Percentiles rank a stretch among this genome's conserved stretches.
These are phyloP conservation scores for Cutaneotrichosporon dermatis DNA, from an alignment of 1,284 basidiomycete genomes.

Conservation along the genomic window DNA sequence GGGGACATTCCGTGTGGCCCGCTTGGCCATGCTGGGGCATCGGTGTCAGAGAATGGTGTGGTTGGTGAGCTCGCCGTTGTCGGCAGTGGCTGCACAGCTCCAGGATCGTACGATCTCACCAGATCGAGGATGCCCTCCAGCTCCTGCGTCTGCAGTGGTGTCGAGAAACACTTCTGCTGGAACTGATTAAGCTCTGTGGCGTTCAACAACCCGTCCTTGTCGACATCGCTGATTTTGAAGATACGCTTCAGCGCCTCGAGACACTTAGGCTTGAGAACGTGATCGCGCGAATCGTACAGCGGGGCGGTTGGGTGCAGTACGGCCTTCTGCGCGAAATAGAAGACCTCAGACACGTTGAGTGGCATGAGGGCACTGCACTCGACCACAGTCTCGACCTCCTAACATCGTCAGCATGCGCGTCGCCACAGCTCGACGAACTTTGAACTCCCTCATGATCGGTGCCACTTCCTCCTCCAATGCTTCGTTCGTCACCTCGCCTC, in stretches of 20 bases:
- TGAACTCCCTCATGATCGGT: conserved; percentile 96
- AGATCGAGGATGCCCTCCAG: conserved; percentile 88
- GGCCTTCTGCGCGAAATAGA: conserved; percentile 98
- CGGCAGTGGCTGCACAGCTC: conserved; percentile 42
- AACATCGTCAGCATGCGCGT: conserved; percentile 3
- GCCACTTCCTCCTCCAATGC: conserved; percentile 89
- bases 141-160: conserved; percentile 86
- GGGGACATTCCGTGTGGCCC: conserved; percentile 20
- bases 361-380: conserved; percentile 89
- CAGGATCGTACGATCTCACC: conserved; percentile 64
- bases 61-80: conserved; percentile 13
- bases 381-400: conserved; percentile 98
- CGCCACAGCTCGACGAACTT: conserved; percentile 54
- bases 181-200: conserved; percentile 93
- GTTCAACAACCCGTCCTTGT: conserved; percentile 90
- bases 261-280: conserved; percentile 90
- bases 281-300: conserved; percentile 91
- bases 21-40: neutral
- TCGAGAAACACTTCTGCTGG: conserved; percentile 93
- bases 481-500: conserved; percentile 88
- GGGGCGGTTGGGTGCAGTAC: conserved; percentile 96
- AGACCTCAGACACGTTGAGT: conserved; percentile 94
- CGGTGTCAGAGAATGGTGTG: conserved; percentile 9
- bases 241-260: conserved; percentile 83
- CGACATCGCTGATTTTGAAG: conserved; percentile 90